phyloP scores from a whole-genome alignment of 2,329 filamentous ascomycete genomes.

The Knoxdaviesia capensis region DNA sequence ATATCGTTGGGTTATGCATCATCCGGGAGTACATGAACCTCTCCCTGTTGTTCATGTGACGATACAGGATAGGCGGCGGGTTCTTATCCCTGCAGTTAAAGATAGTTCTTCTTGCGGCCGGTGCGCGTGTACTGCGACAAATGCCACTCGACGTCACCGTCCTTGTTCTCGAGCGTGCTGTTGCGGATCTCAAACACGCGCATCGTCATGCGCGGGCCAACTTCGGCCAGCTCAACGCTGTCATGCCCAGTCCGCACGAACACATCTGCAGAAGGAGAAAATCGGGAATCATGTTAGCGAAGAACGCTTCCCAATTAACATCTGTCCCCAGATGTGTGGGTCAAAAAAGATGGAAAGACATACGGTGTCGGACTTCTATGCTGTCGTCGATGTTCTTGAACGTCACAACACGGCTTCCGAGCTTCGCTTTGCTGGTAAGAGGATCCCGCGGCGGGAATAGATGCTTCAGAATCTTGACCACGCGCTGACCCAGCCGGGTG shows the following conservation, averaged over 20 bases:
- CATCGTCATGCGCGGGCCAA: conserved; percentile 96
- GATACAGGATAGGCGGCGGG: no score
- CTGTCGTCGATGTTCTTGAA: conserved; percentile 89
- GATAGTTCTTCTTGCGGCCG: conserved; percentile 84
- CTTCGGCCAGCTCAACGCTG: conserved; percentile 72
- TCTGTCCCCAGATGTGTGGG: no score
- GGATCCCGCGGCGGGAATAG: conserved; percentile 78
- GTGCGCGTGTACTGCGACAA: conserved; percentile 90
- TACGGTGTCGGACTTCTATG: conserved; percentile 56
- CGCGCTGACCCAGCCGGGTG: conserved; percentile 56
- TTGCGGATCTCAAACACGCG: conserved; percentile 79
- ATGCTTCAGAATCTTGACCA: conserved; percentile 84
- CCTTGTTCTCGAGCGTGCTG: conserved; percentile 82
- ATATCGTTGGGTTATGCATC: no score
- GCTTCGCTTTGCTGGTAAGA: conserved; percentile 47
- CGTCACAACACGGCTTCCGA: conserved; percentile 76
- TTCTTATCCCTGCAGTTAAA: conserved; percentile 27
- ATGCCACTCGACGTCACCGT: conserved; percentile 92
- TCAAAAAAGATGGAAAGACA: no score
- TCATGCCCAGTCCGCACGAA: conserved; percentile 88
- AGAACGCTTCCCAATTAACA: no score
- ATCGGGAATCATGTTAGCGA: conserved; percentile 1
- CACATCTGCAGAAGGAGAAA: conserved; percentile 24
- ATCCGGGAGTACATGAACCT: no score
- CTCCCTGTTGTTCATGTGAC: no score